Percentiles rank a stretch among this genome's conserved stretches.
phyloP scores from a whole-genome alignment of 176 grass and related monocot species.

The Carex scoparia region DNA sequence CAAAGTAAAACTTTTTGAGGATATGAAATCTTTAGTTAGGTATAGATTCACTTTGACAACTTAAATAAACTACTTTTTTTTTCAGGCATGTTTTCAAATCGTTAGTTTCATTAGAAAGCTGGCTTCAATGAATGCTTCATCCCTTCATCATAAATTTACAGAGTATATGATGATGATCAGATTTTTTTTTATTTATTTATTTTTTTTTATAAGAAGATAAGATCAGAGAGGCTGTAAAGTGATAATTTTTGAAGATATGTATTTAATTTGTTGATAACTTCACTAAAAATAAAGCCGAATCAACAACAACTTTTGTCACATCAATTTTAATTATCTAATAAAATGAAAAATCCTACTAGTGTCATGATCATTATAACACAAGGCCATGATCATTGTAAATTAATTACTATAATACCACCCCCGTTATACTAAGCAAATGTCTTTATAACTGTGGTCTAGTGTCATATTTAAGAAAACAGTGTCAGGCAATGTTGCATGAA shows the following conservation, averaged over 20 bases:
- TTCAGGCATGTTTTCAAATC: not conserved
- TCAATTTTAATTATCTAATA: not conserved
- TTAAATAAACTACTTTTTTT: not conserved
- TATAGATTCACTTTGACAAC: not conserved
- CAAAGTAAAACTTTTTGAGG: not conserved
- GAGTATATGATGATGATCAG: not conserved
- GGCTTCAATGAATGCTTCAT: not conserved
- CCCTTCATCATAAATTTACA: not conserved
- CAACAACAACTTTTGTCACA: constrained; percentile 8
- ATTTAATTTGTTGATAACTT: not conserved
- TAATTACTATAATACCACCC: constrained; percentile 8
- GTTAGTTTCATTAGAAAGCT: not conserved
- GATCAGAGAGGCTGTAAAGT: not conserved
- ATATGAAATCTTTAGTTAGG: not conserved
- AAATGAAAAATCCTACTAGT: not conserved
- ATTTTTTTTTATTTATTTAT: no score
- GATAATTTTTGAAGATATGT: not conserved
- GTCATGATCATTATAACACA: not conserved
- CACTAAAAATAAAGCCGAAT: not conserved
- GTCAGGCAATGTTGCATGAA: constrained; percentile 10
- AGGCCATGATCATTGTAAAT: not conserved
- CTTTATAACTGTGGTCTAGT: not conserved
- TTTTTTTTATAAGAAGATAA: no score
- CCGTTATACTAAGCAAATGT: not conserved
- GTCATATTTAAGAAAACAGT: constrained; percentile 6